Conservation (phyloP, 345 rosid genomes). For the Ceriops decandra region DNA sequence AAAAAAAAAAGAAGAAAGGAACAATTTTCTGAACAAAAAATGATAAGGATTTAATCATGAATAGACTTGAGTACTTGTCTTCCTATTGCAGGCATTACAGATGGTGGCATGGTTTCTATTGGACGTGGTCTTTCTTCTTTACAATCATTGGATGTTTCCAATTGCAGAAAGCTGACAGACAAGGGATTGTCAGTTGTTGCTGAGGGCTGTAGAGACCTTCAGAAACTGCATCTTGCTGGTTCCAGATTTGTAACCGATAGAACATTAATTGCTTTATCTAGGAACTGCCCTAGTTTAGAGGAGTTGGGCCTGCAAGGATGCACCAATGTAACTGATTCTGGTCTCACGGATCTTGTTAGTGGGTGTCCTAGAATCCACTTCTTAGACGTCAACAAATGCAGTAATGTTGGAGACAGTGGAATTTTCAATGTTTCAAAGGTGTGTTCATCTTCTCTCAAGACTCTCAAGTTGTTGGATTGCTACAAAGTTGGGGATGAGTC, state of each 20-base stretch:
- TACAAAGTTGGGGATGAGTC: slow-evolving; percentile 69
- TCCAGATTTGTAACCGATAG: slow-evolving; percentile 66
- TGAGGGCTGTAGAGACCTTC: slow-evolving; percentile 64
- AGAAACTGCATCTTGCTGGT: slow-evolving; percentile 55
- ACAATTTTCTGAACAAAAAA: no score
- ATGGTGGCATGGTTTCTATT: slow-evolving; percentile 61
- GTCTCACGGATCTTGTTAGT: slow-evolving; percentile 58
- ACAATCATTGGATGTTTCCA: slow-evolving; percentile 79
- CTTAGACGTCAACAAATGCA: slow-evolving; percentile 82
- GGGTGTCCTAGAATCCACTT: slow-evolving; percentile 58
- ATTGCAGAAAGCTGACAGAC: slow-evolving; percentile 81
- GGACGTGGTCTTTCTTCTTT: slow-evolving; percentile 63
- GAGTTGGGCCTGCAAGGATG: slow-evolving; percentile 79
- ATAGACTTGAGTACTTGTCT: not conserved
- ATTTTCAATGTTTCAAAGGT: slow-evolving; percentile 58
- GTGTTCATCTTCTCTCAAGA: slow-evolving; percentile 63
- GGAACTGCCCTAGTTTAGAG: slow-evolving; percentile 54
- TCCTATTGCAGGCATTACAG: slow-evolving; percentile 62
- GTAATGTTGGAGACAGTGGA: slow-evolving; percentile 65
- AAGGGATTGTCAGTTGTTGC: slow-evolving; percentile 77
- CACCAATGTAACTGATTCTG: slow-evolving; percentile 56
- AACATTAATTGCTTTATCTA: slow-evolving; percentile 47
- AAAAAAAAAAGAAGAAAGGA: no score
- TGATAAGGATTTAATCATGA: no score
- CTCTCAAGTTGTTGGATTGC: slow-evolving; percentile 78